Conservation (phyloP, 805 yeast species). For the Cyberlindnera mrakii region DNA sequence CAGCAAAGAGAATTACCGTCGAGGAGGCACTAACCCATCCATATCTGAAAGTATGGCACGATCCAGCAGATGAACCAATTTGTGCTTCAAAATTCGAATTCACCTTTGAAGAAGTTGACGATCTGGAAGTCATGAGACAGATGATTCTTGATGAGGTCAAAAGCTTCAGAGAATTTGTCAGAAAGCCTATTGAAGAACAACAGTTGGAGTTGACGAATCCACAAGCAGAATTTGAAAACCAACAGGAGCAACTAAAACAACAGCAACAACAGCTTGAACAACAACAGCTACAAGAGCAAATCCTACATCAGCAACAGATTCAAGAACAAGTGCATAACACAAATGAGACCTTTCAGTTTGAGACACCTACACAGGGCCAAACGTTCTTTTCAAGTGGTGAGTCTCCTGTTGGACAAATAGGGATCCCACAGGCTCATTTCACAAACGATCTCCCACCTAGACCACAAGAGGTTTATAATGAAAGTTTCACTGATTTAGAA, state of each 20-base stretch:
- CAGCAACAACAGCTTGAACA: constrained; percentile 7
- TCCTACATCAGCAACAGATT: constrained; percentile 13
- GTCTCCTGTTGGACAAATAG: constrained; percentile 29
- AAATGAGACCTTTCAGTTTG: constrained; percentile 1
- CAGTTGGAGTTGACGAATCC: constrained; percentile 32
- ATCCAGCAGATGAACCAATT: constrained; percentile 84
- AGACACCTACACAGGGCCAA: constrained; percentile 12
- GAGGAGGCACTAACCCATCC: constrained; percentile 88
- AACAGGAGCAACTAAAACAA: constrained; percentile 17
- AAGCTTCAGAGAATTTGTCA: constrained; percentile 71
- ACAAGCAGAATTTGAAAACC: constrained; percentile 15
- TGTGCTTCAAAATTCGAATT: constrained; percentile 82
- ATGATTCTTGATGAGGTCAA: constrained; percentile 79
- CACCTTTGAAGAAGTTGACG: constrained; percentile 74
- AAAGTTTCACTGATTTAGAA: constrained; percentile 41
- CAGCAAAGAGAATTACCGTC: constrained; percentile 76
- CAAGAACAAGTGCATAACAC: constrained; percentile 1
- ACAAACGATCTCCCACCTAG: constrained; percentile 51
- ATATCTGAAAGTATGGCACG: constrained; percentile 85
- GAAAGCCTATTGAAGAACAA: constrained; percentile 64
- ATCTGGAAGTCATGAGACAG: constrained; percentile 64
- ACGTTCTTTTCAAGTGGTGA: constrained; percentile 19
- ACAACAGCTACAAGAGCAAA: constrained; percentile 12
- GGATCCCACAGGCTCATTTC: constrained; percentile 43
- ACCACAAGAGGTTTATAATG: constrained; percentile 41